Percentiles rank a stretch among this genome's conserved stretches.
Evolutionary conservation across 1,284 basidiomycete species (phyloP).

Genomic region (Naganishia albida): DNA sequence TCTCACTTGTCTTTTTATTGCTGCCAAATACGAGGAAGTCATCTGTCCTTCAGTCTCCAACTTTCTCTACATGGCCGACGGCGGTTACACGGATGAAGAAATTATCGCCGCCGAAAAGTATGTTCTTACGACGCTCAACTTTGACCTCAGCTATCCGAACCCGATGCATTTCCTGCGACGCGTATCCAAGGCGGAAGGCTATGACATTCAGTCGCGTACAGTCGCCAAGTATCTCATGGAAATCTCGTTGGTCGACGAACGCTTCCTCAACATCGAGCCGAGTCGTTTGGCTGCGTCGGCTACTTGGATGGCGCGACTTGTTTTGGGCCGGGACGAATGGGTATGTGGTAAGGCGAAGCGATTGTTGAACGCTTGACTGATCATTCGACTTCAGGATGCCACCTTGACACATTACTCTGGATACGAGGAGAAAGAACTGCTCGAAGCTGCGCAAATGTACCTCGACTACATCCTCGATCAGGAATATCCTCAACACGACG

Average conservation of each 20-base stretch:
- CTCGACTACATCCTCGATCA: slow-evolving; percentile 84
- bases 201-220: slow-evolving; percentile 86
- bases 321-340: slow-evolving; percentile 83
- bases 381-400: slow-evolving; percentile 61
- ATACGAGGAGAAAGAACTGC: slow-evolving; percentile 78
- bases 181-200: slow-evolving; percentile 94
- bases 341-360: slow-evolving; percentile 58
- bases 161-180: slow-evolving; percentile 90
- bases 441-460: slow-evolving; percentile 90
- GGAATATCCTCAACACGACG: slow-evolving; percentile 62
- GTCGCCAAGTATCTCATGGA: slow-evolving; percentile 92
- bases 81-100: slow-evolving; percentile 80
- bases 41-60: slow-evolving; percentile 84
- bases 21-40: slow-evolving; percentile 95
- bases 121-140: slow-evolving; percentile 85
- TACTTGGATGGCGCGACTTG: slow-evolving; percentile 86
- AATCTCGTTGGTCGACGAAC: slow-evolving; percentile 84
- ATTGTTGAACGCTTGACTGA: background rate
- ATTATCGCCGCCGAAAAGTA: slow-evolving; percentile 93
- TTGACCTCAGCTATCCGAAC: slow-evolving; percentile 89
- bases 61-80: slow-evolving; percentile 86
- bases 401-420: slow-evolving; percentile 90
- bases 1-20: slow-evolving; percentile 88
- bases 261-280: slow-evolving; percentile 76
- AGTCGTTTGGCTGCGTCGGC: slow-evolving; percentile 84